These are phyloP conservation scores for Ganoderma resinaceum DNA, from an alignment of 1,284 basidiomycete species.

Conservation along the genomic window DNA sequence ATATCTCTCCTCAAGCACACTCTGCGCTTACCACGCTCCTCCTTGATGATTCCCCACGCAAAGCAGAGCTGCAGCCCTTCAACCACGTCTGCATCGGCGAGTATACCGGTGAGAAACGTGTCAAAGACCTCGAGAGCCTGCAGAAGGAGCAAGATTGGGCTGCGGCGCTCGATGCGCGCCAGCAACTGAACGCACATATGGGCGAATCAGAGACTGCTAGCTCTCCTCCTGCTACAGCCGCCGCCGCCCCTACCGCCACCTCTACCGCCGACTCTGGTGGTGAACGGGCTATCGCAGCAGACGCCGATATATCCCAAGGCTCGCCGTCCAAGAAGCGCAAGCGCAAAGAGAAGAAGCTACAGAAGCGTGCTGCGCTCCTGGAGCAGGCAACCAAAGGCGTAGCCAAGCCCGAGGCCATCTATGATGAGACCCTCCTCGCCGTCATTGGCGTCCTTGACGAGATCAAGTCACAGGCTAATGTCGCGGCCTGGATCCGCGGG, in stretches of 20 bases:
- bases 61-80: conserved; percentile 81
- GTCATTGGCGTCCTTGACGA: conserved; percentile 77
- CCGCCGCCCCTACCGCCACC: not conserved
- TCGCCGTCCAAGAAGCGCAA: conserved; percentile 34
- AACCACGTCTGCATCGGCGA: conserved; percentile 81
- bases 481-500: conserved; percentile 70
- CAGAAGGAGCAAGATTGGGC: conserved; percentile 30
- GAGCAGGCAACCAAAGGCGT: conserved; percentile 11
- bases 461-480: conserved; percentile 64
- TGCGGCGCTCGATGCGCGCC: conserved; percentile 28
- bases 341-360: conserved; percentile 34
- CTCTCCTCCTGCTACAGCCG: not conserved
- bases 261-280: not conserved
- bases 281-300: not conserved
- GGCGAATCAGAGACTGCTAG: conserved; percentile 8
- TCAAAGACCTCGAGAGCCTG: conserved; percentile 49
- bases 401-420: conserved; percentile 36
- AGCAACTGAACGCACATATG: conserved; percentile 17
- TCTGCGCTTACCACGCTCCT: conserved; percentile 77
- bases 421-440: conserved; percentile 70
- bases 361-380: conserved; percentile 27
- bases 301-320: not conserved
- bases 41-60: conserved; percentile 82
- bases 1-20: conserved; percentile 44
- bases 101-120: conserved; percentile 58